Evolutionary conservation across 768 basidiomycete genomes (phyloP), one percentile per base, ranked within the genome.

Genomic region (Lactifluus volemus): DNA sequence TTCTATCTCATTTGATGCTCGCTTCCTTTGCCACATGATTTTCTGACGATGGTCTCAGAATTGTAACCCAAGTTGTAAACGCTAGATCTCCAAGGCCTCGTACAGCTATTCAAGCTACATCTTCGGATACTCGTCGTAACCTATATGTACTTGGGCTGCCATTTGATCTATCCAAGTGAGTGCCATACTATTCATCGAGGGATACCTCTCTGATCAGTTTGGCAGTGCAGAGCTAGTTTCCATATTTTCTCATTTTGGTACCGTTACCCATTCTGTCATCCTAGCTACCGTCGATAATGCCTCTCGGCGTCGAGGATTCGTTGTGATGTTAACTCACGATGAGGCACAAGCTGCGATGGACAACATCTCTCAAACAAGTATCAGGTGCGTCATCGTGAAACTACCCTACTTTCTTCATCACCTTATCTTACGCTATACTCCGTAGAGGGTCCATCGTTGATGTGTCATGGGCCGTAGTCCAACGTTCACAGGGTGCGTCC

Each of bases 381-480:
- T 89, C 63, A 86, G 85, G 88, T 88, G 66, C 58, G 77, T 65
- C 49, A n/a, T 45, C n/a, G 30, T 8, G 7, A 30, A 19, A 49
- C 19, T 45, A 17, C 12, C 17, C 39, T 12, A 14, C 25, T 25
- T 25, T 19, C 1, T 10, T 32, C 34, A 6, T 45, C n/a, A 14
- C 4, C 14, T 49, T 49, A 64, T 14, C 38, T 64, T 58, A 57
- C 63, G 44, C 49, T 50, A 53, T 45, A 42, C 38, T 12, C 17
- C 59, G 6, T 52, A 90, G 86, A 68, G 87, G 88, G 7, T 85
- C 90, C 67, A 77, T 79, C 19, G 81, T 92, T 49, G 89, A 92
- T 69, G 81, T 92, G 54, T 90, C 89, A 6, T 92, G 89, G 89
- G 89, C 89, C 17, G 89, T 92, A 25, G 89, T 92, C 41, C 89